A percentile compares a stretch with the other conserved stretches of the same genome.
These are phyloP conservation scores for Termitomyces sp. DNA, from an alignment of 768 basidiomycete genomes.

Conservation along the genomic window DNA sequence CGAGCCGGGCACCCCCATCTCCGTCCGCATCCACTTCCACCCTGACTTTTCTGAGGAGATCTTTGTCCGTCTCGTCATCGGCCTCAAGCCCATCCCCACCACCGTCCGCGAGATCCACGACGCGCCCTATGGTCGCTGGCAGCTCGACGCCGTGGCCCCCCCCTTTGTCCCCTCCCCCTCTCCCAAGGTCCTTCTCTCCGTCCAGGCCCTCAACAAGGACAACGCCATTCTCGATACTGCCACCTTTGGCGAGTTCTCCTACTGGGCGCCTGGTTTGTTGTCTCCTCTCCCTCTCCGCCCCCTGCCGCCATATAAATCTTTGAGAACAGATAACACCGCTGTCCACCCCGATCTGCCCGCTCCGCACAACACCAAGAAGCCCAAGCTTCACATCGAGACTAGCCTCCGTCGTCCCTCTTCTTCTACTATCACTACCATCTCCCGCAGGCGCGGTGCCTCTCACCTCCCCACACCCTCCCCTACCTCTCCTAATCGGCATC, in stretches of 20 bases:
- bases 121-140: slow-evolving; percentile 52
- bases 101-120: slow-evolving; percentile 54
- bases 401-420: slow-evolving; percentile 18
- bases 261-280: slow-evolving; percentile 44
- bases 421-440: slow-evolving; percentile 20
- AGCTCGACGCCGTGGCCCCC: slow-evolving; percentile 63
- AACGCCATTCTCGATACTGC: slow-evolving; percentile 59
- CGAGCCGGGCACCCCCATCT: slow-evolving; percentile 57
- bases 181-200: slow-evolving; percentile 50
- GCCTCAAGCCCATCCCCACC: slow-evolving; percentile 63
- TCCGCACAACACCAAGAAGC: slow-evolving; percentile 21
- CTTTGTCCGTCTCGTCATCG: slow-evolving; percentile 74
- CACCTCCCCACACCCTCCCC: slow-evolving; percentile 38
- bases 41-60: slow-evolving; percentile 48
- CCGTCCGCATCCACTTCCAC: slow-evolving; percentile 60
- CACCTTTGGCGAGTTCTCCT: slow-evolving; percentile 71
- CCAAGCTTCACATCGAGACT: slow-evolving; percentile 29
- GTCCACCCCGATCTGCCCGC: slow-evolving; percentile 10
- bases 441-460: slow-evolving; percentile 37
- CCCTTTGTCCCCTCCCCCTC: slow-evolving; percentile 40
- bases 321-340: slow-evolving; percentile 5
- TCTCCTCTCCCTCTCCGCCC: slow-evolving; percentile 12
- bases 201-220: slow-evolving; percentile 58
- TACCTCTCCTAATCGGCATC: slow-evolving; percentile 35
- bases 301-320: slow-evolving; percentile 5